These are phyloP conservation scores for Phytophthora pistaciae DNA, from an alignment of 352 stramenopile species.

Conservation along the genomic window DNA sequence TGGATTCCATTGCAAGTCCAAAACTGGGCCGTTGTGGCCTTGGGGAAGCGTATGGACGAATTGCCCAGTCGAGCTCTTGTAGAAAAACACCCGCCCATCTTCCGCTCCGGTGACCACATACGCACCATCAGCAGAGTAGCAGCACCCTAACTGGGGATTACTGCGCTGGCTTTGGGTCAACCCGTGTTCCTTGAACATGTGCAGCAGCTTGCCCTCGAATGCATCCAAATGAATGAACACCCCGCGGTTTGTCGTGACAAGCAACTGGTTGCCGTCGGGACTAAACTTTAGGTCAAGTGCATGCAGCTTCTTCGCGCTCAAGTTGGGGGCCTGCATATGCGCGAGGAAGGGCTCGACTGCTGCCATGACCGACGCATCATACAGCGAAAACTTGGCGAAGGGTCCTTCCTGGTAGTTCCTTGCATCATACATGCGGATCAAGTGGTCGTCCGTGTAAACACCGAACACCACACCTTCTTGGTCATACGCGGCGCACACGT, in stretches of 20 bases:
- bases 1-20: slow-evolving; percentile 86
- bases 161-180: slow-evolving; percentile 36
- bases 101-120: slow-evolving; percentile 79
- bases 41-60: slow-evolving; percentile 61
- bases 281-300: slow-evolving; percentile 87
- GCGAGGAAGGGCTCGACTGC: slow-evolving; percentile 74
- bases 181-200: slow-evolving; percentile 73
- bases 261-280: slow-evolving; percentile 84
- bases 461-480: slow-evolving; percentile 87
- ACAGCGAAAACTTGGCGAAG: slow-evolving; percentile 90
- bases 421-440: slow-evolving; percentile 91
- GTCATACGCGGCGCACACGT: slow-evolving; percentile 83
- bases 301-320: slow-evolving; percentile 73
- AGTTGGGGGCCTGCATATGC: slow-evolving; percentile 53
- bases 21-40: slow-evolving; percentile 70
- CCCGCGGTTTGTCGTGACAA: slow-evolving; percentile 84
- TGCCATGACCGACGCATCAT: slow-evolving; percentile 73
- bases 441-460: slow-evolving; percentile 86
- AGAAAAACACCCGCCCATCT: slow-evolving; percentile 81
- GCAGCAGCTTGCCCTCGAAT: slow-evolving; percentile 84
- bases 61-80: slow-evolving; percentile 67
- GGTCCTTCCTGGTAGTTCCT: slow-evolving; percentile 89
- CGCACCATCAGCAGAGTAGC: slow-evolving; percentile 79
- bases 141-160: slow-evolving; percentile 62
- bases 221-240: slow-evolving; percentile 87